Base-by-base conservation (phyloP, 2,329 filamentous ascomycete species). In the Rhexocercosporidium sp. region DNA sequence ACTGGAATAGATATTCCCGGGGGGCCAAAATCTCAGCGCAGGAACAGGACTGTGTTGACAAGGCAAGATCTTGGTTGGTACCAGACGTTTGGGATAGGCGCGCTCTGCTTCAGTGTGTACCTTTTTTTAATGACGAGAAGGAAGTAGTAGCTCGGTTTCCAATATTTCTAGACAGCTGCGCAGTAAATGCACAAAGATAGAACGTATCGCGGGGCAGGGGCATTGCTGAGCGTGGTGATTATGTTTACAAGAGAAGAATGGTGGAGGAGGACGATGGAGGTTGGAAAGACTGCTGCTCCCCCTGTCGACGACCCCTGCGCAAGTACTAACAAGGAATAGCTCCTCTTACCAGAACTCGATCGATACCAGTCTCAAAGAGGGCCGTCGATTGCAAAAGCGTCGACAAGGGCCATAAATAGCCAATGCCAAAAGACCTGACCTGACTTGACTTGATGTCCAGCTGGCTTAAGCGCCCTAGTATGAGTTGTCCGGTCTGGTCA, bases 141-240 rank as follows among this genome's bases (percentile, higher is more conserved):
- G 53, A 68, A 65, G 66, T 66, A 66, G 70, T 66, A 68, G 71
- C 68, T 72, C 67, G 69, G 71, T 70, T 69, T 71, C 62, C 65
- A 67, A 70, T 68, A 53, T 67, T 22, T 63, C 62, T 63, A 63
- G 69, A 72, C 60, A 31, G 64, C 47, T 72, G 70, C 73, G 73
- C 73, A 74, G 72, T 72, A 69, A 63, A 67, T 72, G 70, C 71
- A 73, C 71, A 71, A 76, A 75, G 73, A 75, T 75, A 75, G 74
- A 74, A 75, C 67, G 67, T 69, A 67, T 73, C 69, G 72, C 61
- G 70, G 74, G 74, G 75, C 75, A 77, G 70, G 74, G 74, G 75
- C 75, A 77, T 76, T 76, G 74, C 73, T 75, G 73, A 70, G 65
- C 62, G 64, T 69, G 51, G 64, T 66, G 69, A 71, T 70, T 70